Evolutionary conservation across 2,329 filamentous ascomycete species (phyloP), one percentile per base, ranked within the genome.

Genomic region (Fusarium poae): DNA sequence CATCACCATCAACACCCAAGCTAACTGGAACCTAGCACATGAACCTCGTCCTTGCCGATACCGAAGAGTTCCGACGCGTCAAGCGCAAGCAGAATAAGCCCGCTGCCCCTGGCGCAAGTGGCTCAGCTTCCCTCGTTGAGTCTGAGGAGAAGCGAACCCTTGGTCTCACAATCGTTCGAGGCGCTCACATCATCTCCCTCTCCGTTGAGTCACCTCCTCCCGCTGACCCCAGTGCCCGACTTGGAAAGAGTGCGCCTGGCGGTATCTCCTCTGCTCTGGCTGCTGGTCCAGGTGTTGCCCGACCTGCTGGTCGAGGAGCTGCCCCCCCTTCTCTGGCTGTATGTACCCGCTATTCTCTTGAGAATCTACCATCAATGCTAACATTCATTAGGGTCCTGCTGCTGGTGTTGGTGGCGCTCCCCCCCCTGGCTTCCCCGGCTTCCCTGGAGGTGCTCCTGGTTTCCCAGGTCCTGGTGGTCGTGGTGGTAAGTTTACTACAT

Each of bases 41-140:
- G 96, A 99, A 99, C 81, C 89, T 99, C 71, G 96, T 99, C 67
- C 92, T 99, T 68, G 96, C 95, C 82, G 96, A 99, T 78, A 98
- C 96, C 73, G 96, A 99, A 87, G 95, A 98, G 81, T 97, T 97
- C 82, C 92, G 94, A 79, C 92, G 92, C 78, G 91, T 95, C 67
- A 97, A 96, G 85, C 89, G 92, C 81, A 95, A 92, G 84, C 88
- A 91, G 75, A 86, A 88, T 74, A 97, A 96, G 83, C 83, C 87
- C 54, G 81, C 86, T 51, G 89, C 91, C 43, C 88, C 90, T 23
- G 86, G 86, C 65, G 85, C 89, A 70, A 85, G 86, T 57, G 86
- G 88, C 72, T 83, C 87, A 52, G 80, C 86, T 50, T 84, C 86
- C 68, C 87, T 91, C 49, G 86, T 97, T 74, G 94, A 97, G 82